Evolutionary conservation across 345 rosid species (phyloP).

Genomic region (Euclidium syriacum): DNA sequence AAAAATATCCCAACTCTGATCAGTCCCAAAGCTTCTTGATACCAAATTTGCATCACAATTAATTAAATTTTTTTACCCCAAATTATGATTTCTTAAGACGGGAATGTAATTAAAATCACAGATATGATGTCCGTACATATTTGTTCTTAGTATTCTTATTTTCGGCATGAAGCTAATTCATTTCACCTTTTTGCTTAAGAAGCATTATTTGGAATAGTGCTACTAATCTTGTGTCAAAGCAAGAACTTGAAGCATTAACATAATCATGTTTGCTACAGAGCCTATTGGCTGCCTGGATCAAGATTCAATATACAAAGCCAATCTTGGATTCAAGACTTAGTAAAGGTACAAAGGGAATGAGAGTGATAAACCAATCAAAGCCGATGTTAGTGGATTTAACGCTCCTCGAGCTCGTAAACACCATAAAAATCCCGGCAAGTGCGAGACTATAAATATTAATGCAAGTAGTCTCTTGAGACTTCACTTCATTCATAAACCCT

Average conservation of each 20-base stretch:
- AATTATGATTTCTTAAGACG: no score
- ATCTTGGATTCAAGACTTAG: neutral
- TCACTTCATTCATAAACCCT: conserved; percentile 48
- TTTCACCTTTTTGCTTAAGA: neutral
- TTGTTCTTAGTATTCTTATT: no score
- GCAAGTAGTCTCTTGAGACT: neutral
- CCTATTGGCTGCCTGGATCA: conserved; percentile 14
- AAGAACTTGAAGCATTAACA: conserved; percentile 8
- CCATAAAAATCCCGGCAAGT: neutral
- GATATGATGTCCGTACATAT: no score
- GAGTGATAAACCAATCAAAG: neutral
- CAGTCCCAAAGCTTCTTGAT: no score
- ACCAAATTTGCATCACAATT: no score
- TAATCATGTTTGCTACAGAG: conserved; percentile 14
- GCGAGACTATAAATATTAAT: neutral
- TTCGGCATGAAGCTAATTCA: no score
- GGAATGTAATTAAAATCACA: no score
- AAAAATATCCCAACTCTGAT: no score
- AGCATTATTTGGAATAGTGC: neutral
- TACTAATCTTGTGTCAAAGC: neutral
- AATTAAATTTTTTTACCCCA: no score
- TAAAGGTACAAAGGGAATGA: conserved; percentile 10
- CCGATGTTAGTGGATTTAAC: neutral
- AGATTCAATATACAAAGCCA: conserved; percentile 19
- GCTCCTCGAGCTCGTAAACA: conserved; percentile 9